Evolutionary conservation across 192 early-diverging fungal species (phyloP), one percentile per base, ranked within the genome.

Genomic region (Coemansia sp.): DNA sequence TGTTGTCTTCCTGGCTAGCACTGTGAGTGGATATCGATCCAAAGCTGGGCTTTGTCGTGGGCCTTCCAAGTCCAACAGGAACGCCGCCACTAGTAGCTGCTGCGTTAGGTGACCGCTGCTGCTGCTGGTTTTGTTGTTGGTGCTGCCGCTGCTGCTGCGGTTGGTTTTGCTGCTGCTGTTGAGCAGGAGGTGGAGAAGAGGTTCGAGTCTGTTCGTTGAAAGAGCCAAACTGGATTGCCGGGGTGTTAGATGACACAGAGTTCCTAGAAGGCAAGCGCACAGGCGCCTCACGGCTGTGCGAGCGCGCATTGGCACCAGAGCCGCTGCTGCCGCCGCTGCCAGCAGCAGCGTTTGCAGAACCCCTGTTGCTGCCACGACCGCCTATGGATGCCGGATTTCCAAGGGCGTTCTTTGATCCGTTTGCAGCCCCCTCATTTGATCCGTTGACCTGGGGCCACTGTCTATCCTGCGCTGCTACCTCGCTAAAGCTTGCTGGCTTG

Each of bases 141-240:
- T 32, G 32, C 32, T 32, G 32, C 2, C 2, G 32, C 4, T 32
- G 32, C 32, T 32, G 32, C 32, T 32, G 32, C 32, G 0, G 32
- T 4, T 32, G 32, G 4, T 32, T 32, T 32, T 32, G 32, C 32
- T 32, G 32, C 2, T 19, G 9, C 46, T 2, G 46, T 5, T 58
- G 65, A 10, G 74, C 67, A 3, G 65, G 48, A 7, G 79, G 75
- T 14, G 83, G 79, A 13, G 78, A 68, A 10, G 70, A 64, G 7
- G 78, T 46, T 57, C 75, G 75, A 1, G 71, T 43, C 57, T 81
- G 71, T 69, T 83, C 75, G 72, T 78, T 77, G 39, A 85, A 67
- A 50, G 83, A 77, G n/a, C 83, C 83, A 68, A 85, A 85, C 73
- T 85, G 83, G 45, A 85, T 81, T 39, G 74, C 67, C 10, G 82